A percentile compares a stretch with the other conserved stretches of the same genome.
Evolutionary conservation across 2,329 filamentous ascomycete species (phyloP).

Genomic region (Hypoxylon sp.): DNA sequence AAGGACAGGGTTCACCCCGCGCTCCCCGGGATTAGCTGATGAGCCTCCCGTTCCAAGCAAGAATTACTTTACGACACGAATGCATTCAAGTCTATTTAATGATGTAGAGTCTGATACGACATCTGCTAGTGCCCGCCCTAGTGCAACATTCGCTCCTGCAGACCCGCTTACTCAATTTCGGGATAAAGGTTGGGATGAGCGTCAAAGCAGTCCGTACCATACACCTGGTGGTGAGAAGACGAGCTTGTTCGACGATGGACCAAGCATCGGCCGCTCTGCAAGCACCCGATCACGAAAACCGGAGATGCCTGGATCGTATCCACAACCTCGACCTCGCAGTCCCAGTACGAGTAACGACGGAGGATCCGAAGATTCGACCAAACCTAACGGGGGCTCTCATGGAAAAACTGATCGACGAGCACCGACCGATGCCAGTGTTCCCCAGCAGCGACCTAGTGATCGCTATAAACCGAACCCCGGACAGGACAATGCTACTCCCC

Average conservation of each 20-base stretch:
- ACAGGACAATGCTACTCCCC: conserved; percentile 18
- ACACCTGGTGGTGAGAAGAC: conserved; percentile 71
- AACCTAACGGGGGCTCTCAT: conserved; percentile 29
- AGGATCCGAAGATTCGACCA: conserved; percentile 48
- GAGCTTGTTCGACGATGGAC: conserved; percentile 67
- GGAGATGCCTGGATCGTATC: conserved; percentile 49
- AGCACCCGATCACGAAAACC: conserved; percentile 59
- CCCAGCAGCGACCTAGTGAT: conserved; percentile 45
- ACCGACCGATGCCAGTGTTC: conserved; percentile 22
- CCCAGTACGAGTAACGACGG: conserved; percentile 52
- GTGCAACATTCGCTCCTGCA: conserved; percentile 50
- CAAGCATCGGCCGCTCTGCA: conserved; percentile 61
- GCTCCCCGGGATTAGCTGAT: conserved; percentile 64
- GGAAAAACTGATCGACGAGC: conserved; percentile 26
- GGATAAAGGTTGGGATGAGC: conserved; percentile 61
- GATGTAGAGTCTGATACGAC: conserved; percentile 46
- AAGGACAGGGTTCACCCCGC: conserved; percentile 65
- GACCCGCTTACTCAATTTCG: conserved; percentile 66
- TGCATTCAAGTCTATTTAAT: conserved; percentile 51
- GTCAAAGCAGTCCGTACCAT: conserved; percentile 71
- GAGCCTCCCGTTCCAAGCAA: conserved; percentile 66
- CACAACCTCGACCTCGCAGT: conserved; percentile 48
- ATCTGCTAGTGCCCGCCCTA: conserved; percentile 18
- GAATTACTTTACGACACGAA: conserved; percentile 64
- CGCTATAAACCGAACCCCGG: conserved; percentile 44